Base-by-base conservation (phyloP, 805 yeast genomes). In the Hanseniaspora meyeri region DNA sequence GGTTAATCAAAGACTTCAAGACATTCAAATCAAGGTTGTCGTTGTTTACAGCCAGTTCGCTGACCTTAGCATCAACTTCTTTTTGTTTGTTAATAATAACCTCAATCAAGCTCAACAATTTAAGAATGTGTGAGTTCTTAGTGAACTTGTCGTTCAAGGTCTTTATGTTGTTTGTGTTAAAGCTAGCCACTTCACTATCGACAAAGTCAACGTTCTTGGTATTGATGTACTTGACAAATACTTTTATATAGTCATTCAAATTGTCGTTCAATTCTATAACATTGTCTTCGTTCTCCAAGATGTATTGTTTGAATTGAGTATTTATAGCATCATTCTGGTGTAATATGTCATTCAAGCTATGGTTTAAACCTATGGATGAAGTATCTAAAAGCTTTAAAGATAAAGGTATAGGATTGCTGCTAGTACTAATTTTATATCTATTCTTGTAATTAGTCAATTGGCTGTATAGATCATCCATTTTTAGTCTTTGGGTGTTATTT, bases 381-480 rank as follows among this genome's bases (percentile, higher is more conserved):
- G 45, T 53, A 29, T 53, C 57, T n/a, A 53, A 11, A 7, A 53
- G 19, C n/a, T 46, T 45, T n/a, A 53, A 46, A 16, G 57, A 45
- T 5, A 53, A 12, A 8, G 57, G 57, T 14, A 53, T 32, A 10
- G 57, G 57, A 19, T 53, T 53, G 19, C 32, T 20, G 34, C 19
- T 24, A 2, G 38, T 32, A 9, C 17, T 46, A 19, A 51, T 38
- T 24, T 38, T 32, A 14, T 39, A 53, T 36, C 29, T 29, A 29
- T 49, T 14, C 14, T 45, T 53, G 16, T 46, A 37, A 4, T 17
- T 46, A 46, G 43, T 36, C 8, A 51, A 16, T 36, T 51, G 43
- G 24, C 31, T 12, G 4, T 20, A 42, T 7, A 51, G 42, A 2
- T 43, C 29, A 16, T 51, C 43, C 55, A 51, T 51, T 16, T 20